Conservation (phyloP, 352 stramenopile species). For the Elongisporangium undulatum region DNA sequence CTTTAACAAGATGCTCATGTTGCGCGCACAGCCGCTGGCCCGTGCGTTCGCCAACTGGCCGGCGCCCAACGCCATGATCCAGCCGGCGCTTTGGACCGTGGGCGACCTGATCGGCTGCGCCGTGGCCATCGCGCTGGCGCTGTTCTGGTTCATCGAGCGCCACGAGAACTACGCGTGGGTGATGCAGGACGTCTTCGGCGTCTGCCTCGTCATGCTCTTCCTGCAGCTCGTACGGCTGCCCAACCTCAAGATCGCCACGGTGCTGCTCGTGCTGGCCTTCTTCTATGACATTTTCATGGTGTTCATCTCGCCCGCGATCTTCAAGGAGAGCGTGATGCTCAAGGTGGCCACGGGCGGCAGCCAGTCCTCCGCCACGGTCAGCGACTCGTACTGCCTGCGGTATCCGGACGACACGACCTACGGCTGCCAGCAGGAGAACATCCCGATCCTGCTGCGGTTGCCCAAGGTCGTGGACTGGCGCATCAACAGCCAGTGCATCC, state of each 20-base stretch:
- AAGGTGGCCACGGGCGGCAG: slow-evolving; percentile 89
- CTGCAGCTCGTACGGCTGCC: slow-evolving; percentile 89
- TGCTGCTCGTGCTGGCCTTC: slow-evolving; percentile 92
- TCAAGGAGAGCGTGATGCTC: slow-evolving; percentile 93
- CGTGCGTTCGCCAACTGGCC: slow-evolving; percentile 20
- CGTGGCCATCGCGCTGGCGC: slow-evolving; percentile 35
- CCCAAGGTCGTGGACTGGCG: slow-evolving; percentile 93
- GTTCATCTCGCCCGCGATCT: slow-evolving; percentile 91
- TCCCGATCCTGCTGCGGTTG: slow-evolving; percentile 94
- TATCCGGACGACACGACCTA: slow-evolving; percentile 65
- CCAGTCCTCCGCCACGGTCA: slow-evolving; percentile 35
- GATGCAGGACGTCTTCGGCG: slow-evolving; percentile 91
- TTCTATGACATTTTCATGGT: slow-evolving; percentile 97
- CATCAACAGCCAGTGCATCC: slow-evolving; percentile 81
- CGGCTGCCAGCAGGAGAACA: slow-evolving; percentile 69
- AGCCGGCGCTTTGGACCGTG: slow-evolving; percentile 67
- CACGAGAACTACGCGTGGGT: slow-evolving; percentile 86
- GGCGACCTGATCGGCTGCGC: slow-evolving; percentile 84
- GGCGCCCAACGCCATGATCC: slow-evolving; percentile 32
- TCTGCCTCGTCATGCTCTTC: slow-evolving; percentile 94
- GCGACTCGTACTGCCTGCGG: slow-evolving; percentile 58
- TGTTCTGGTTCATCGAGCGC: slow-evolving; percentile 75
- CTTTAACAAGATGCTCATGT: slow-evolving; percentile 31
- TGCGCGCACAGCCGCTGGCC: slow-evolving; percentile 25
- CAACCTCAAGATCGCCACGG: slow-evolving; percentile 88